Evolutionary conservation across 2,329 filamentous ascomycete genomes (phyloP), one percentile per base, ranked within the genome.

Genomic region (Fusarium pilosicola): DNA sequence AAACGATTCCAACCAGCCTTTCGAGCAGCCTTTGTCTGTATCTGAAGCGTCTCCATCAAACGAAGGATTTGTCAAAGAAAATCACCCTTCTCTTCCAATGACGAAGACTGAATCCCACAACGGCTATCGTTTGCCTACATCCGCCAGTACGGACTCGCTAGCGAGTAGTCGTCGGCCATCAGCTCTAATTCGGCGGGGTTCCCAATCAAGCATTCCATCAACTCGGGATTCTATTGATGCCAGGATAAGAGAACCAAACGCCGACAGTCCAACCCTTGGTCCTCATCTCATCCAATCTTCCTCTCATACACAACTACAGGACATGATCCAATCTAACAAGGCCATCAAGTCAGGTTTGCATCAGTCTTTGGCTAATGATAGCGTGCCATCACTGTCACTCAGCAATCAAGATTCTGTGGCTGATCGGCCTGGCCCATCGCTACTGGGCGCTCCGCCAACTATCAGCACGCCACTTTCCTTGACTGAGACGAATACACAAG

Each of bases 211-310:
- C 73, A 81, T 85, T 42, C 84, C 85, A 49, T 89, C 88, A 7
- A 83, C 82, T 30, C 81, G 85, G 24, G 85, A 89, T 28, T 76
- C 75, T 26, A 57, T 77, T 78, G 76, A 79, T 45, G 64, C 57
- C 81, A 84, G 71, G 75, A 79, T 65, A 42, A 77, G 65, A 81
- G 84, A 59, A 80, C 48, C 79, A 76, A 82, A 77, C 13, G 81
- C 80, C 22, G 92, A 93, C 54, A 93, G 91, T 67, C 91, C 92
- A n/a, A 89, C 88, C 6, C 79, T 93, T 8, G 86, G 87, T 28
- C 87, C 89, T 9, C 84, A 86, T 46, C 80, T 86, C 30, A 79
- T 81, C 26, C 79, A 81, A 22, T 88, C 87, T 6, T 79, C 84
- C 14, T 88, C 88, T 4, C 87, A 89, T 46, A 87, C 86, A 6